A percentile compares a stretch with the other conserved stretches of the same genome.
Evolutionary conservation across 139 green algal species (phyloP).

Genomic region (Chlorella ohadii): DNA sequence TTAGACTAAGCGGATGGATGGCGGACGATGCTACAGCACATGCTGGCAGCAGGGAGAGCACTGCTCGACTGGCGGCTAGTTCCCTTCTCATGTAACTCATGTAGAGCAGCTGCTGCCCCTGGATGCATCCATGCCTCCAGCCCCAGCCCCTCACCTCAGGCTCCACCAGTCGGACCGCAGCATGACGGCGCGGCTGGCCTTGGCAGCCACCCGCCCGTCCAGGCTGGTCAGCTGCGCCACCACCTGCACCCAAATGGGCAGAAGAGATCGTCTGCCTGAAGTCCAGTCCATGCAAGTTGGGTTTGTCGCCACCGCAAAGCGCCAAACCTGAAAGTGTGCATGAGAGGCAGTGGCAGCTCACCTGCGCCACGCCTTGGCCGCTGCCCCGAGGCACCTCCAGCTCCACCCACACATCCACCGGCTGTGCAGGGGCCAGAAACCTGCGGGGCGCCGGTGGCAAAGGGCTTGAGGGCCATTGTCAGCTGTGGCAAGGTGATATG

Average conservation of each 20-base stretch:
- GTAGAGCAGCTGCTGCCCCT: not conserved
- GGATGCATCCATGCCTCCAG: too few species aligned
- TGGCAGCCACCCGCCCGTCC: constrained; percentile 27
- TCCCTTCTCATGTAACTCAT: too few species aligned
- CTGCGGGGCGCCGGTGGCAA: too few species aligned
- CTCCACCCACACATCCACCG: constrained; percentile 58
- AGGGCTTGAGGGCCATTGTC: too few species aligned
- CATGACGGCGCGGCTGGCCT: constrained; percentile 37
- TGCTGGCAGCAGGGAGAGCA: too few species aligned
- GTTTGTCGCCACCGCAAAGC: too few species aligned
- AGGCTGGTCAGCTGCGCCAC: constrained; percentile 39
- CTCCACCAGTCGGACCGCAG: constrained; percentile 20
- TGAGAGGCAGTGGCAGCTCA: too few species aligned
- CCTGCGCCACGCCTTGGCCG: constrained; percentile 25
- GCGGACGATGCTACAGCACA: not conserved
- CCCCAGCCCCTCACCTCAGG: constrained; percentile 12
- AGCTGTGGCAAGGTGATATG: too few species aligned
- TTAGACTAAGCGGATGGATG: not conserved
- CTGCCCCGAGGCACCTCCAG: constrained; percentile 35
- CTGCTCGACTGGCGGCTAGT: too few species aligned
- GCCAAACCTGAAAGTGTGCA: too few species aligned
- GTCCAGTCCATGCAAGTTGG: too few species aligned
- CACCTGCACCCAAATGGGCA: not conserved
- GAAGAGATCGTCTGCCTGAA: too few species aligned
- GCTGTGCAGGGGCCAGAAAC: constrained; percentile 44